Evolutionary conservation across 495 filamentous ascomycete genomes (phyloP).

Genomic region (Penicillium crystallinum): DNA sequence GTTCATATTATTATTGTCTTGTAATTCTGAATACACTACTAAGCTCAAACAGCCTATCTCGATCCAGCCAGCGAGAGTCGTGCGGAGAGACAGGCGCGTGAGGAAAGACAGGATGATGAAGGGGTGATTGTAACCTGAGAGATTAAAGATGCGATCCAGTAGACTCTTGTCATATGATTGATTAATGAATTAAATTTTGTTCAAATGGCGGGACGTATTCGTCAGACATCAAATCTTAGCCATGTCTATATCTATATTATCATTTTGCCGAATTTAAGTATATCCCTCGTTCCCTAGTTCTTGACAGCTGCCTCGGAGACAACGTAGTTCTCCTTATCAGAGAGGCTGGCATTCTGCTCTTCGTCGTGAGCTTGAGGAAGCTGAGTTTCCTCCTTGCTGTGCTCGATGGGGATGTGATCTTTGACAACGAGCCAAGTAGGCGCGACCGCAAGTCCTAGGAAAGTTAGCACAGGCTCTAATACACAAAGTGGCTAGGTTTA

Average conservation of each 20-base stretch:
- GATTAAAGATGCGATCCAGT: constrained; percentile 4
- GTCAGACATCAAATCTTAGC: not conserved
- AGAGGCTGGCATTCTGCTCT: constrained; percentile 2
- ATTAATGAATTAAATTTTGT: not conserved
- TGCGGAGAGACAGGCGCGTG: not conserved
- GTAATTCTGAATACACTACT: not conserved
- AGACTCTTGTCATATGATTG: not conserved
- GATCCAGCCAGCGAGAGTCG: constrained; percentile 47
- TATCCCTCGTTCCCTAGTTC: not conserved
- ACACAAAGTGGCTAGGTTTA: not conserved
- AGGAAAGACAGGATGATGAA: not conserved
- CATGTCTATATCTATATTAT: not conserved
- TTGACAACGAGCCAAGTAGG: constrained; percentile 26
- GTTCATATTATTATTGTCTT: constrained; percentile 5
- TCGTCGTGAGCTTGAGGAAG: constrained; percentile 4
- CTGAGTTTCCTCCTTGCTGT: constrained; percentile 3
- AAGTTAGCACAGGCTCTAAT: not conserved
- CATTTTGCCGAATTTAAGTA: not conserved
- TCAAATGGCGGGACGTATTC: not conserved
- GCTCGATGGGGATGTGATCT: constrained; percentile 16
- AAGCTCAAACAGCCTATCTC: constrained; percentile 34
- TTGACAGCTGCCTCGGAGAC: not conserved
- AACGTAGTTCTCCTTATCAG: not conserved
- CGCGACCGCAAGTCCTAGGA: constrained; percentile 19
- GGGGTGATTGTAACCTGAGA: not conserved